Percentiles rank a stretch among this genome's conserved stretches.
Conservation (phyloP, 345 rosid species). For the Mercurialis annua region DNA sequence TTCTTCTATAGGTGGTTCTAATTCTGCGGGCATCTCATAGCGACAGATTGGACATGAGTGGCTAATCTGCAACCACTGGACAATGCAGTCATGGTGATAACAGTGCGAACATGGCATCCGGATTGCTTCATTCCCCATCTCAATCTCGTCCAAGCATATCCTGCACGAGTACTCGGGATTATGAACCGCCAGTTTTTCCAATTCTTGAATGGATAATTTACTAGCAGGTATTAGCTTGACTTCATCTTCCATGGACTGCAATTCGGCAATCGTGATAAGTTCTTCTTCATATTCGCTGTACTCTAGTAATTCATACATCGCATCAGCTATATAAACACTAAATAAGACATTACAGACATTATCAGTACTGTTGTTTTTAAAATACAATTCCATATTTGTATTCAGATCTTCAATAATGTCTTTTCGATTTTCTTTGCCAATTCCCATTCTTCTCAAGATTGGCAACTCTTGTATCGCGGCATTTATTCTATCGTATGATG, state of each 20-base stretch:
- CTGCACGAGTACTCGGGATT: background rate
- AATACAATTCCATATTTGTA: too few species aligned
- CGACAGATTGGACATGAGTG: constrained; percentile 20
- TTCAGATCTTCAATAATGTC: too few species aligned
- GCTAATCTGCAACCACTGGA: constrained; percentile 16
- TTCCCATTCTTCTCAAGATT: too few species aligned
- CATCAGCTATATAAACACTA: background rate
- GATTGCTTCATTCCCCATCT: background rate
- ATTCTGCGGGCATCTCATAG: background rate
- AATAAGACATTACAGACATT: too few species aligned
- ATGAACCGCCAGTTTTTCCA: background rate
- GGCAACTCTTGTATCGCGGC: too few species aligned
- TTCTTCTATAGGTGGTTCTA: background rate
- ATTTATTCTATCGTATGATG: too few species aligned
- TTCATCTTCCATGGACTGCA: background rate
- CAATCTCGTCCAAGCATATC: constrained; percentile 17
- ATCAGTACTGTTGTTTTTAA: too few species aligned
- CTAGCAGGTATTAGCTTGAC: background rate
- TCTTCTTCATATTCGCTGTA: background rate
- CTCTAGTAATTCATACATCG: background rate
- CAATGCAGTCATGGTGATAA: constrained; percentile 12
- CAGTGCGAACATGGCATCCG: constrained; percentile 18
- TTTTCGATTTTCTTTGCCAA: too few species aligned
- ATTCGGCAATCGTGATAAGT: background rate
- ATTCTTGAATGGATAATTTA: constrained; percentile 3